phyloP scores from a whole-genome alignment of 345 rosid genomes.

The Gossypioides kirkii region DNA sequence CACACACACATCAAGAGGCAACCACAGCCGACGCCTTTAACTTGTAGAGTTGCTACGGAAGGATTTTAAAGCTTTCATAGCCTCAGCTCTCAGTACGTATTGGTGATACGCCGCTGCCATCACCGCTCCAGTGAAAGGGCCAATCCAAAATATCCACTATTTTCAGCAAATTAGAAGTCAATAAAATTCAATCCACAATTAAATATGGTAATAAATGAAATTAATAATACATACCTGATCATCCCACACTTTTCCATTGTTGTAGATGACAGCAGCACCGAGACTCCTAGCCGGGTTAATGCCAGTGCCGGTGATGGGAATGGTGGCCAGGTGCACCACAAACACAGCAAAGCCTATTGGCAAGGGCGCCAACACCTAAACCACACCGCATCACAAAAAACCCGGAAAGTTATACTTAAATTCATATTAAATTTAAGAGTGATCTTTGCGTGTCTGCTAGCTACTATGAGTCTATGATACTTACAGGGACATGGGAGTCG shows the following conservation, averaged over 20 bases:
- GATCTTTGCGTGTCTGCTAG: not conserved
- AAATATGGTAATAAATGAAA: not conserved
- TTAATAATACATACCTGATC: constrained; percentile 19
- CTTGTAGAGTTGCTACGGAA: constrained; percentile 22
- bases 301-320: constrained; percentile 34
- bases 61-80: constrained; percentile 36
- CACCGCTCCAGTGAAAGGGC: constrained; percentile 32
- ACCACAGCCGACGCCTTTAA: not conserved
- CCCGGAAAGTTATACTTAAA: not conserved
- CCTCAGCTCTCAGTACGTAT: constrained; percentile 28
- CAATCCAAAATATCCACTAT: constrained; percentile 41
- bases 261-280: constrained; percentile 36
- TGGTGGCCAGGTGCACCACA: constrained; percentile 33
- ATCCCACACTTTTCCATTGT: constrained; percentile 29
- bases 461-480: not conserved
- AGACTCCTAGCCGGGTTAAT: constrained; percentile 41
- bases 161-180: not conserved
- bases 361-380: constrained; percentile 34
- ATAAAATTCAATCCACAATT: not conserved
- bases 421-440: not conserved
- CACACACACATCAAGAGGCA: not conserved
- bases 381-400: not conserved
- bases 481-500: constrained; percentile 49
- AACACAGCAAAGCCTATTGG: constrained; percentile 35
- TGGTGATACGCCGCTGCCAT: constrained; percentile 33